Conservation (phyloP, 352 stramenopile genomes). For the Globisporangium iwayamae region DNA sequence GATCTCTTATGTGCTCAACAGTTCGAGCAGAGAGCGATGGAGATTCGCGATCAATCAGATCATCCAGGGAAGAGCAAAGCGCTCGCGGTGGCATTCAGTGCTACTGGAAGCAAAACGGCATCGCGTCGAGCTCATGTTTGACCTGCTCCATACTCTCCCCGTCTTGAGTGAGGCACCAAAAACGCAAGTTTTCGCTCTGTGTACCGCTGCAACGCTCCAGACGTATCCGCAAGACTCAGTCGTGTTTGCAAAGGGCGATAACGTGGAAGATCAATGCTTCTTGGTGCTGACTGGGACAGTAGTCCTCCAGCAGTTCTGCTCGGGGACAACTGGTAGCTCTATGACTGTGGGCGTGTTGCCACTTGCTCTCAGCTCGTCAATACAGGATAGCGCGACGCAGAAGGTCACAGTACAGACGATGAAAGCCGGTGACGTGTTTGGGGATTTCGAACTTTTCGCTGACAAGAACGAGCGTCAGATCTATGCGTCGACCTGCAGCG, state of each 20-base stretch:
- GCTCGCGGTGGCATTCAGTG: slow-evolving; percentile 31
- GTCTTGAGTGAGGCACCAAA: slow-evolving; percentile 29
- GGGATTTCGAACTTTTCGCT: slow-evolving; percentile 41
- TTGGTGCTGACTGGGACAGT: slow-evolving; percentile 36
- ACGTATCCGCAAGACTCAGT: slow-evolving; percentile 24
- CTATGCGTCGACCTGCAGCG: slow-evolving; percentile 20
- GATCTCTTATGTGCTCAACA: not conserved
- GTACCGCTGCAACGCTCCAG: slow-evolving; percentile 28
- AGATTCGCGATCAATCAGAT: slow-evolving; percentile 33
- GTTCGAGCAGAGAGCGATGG: slow-evolving; percentile 26
- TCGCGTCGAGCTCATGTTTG: slow-evolving; percentile 36
- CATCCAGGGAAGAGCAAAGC: slow-evolving; percentile 30
- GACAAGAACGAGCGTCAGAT: slow-evolving; percentile 24
- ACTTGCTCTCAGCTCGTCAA: not conserved
- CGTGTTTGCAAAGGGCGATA: slow-evolving; percentile 31
- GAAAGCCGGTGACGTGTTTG: slow-evolving; percentile 33
- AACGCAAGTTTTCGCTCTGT: slow-evolving; percentile 24
- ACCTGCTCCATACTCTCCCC: slow-evolving; percentile 25
- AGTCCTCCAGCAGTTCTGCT: slow-evolving; percentile 29
- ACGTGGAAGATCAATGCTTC: slow-evolving; percentile 27
- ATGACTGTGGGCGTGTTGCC: not conserved
- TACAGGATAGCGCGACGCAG: slow-evolving; percentile 2
- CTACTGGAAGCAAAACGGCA: slow-evolving; percentile 26
- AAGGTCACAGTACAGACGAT: slow-evolving; percentile 31
- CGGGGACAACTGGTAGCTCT: slow-evolving; percentile 1